These are phyloP conservation scores for Saxophila tyrrhenica DNA, from an alignment of 495 filamentous ascomycete genomes.

Conservation along the genomic window DNA sequence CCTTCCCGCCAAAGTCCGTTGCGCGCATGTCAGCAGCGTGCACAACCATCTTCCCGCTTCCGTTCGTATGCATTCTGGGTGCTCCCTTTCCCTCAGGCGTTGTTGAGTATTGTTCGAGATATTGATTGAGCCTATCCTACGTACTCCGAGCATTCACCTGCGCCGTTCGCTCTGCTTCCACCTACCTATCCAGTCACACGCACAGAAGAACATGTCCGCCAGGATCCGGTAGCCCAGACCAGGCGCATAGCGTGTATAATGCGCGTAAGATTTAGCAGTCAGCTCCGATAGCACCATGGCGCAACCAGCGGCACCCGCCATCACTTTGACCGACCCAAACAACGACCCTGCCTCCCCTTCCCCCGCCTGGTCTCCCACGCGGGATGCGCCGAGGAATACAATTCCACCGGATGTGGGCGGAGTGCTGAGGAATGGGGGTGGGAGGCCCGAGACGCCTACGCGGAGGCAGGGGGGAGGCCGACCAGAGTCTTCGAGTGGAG, in stretches of 20 bases:
- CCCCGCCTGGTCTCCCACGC: slow-evolving; percentile 15
- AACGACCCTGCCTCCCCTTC: slow-evolving; percentile 21
- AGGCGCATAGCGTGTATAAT: background rate
- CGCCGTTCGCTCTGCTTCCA: background rate
- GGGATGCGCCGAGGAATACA: slow-evolving; percentile 9
- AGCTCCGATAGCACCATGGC: slow-evolving; percentile 25
- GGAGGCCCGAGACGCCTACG: background rate
- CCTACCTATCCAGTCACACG: background rate
- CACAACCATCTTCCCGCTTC: background rate
- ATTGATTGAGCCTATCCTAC: no score
- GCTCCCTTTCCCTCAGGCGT: background rate
- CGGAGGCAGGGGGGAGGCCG: background rate
- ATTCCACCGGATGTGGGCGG: background rate
- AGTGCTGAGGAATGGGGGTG: slow-evolving; percentile 5
- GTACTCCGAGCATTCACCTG: background rate
- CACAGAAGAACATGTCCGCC: background rate
- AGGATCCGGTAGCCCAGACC: background rate
- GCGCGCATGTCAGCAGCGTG: background rate
- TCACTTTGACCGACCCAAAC: slow-evolving; percentile 32
- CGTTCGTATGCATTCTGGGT: background rate
- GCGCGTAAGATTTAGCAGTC: background rate
- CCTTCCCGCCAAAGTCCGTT: no score
- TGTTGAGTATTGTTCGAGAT: background rate
- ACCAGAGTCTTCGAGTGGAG: background rate
- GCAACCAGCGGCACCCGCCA: slow-evolving; percentile 29